phyloP scores from a whole-genome alignment of 225 moss, liverwort and hornwort genomes.

The Thuidium tamariscinum region DNA sequence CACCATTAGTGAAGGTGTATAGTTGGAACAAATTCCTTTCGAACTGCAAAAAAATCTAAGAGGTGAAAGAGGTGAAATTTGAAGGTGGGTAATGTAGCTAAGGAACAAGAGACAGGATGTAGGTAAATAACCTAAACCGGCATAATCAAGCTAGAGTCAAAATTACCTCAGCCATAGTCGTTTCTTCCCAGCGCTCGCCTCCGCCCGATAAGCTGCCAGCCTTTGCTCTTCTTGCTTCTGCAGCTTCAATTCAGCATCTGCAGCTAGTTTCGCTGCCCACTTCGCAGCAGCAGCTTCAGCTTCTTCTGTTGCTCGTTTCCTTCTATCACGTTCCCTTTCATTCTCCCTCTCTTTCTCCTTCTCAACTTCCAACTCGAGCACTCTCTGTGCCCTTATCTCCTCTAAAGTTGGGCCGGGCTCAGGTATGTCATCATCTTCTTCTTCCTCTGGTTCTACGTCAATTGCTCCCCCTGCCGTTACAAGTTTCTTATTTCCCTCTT shows the following conservation, averaged over 20 bases:
- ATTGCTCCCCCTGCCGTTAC: conserved; percentile 26
- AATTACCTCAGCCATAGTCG: conserved; percentile 70
- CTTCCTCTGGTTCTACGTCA: conserved; percentile 27
- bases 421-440: conserved; percentile 57
- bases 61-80: neutral
- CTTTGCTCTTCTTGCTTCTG: conserved; percentile 43
- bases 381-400: conserved; percentile 38
- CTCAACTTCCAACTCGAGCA: conserved; percentile 34
- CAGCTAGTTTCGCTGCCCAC: conserved; percentile 71
- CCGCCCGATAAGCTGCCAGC: conserved; percentile 40
- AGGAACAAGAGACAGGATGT: neutral
- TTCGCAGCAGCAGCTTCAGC: conserved; percentile 62
- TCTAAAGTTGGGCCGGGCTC: conserved; percentile 57
- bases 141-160: neutral
- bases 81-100: neutral
- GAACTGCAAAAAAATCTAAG: neutral
- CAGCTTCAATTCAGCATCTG: conserved; percentile 54
- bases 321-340: conserved; percentile 51
- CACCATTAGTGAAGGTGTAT: neutral
- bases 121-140: neutral
- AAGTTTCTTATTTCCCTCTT: conserved; percentile 44
- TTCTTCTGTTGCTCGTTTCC: conserved; percentile 54
- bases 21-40: neutral
- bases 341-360: conserved; percentile 42
- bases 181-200: conserved; percentile 71